These are phyloP conservation scores for Helenozyma rhizophorensis DNA, from an alignment of 805 yeast species.

Conservation along the genomic window DNA sequence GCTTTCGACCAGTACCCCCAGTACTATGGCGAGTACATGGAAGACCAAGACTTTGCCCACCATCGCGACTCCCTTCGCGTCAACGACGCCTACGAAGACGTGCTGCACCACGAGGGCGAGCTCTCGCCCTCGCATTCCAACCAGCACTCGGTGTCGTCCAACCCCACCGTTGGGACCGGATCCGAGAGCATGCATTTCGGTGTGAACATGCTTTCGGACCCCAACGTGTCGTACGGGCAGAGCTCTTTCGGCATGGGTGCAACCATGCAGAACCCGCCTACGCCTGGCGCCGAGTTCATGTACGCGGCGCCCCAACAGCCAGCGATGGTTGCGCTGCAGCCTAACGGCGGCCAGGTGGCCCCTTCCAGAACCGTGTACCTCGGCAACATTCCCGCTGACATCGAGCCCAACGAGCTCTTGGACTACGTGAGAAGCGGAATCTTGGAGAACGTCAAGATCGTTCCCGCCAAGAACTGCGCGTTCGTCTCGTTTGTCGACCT, in stretches of 20 bases:
- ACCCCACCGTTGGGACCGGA: neutral
- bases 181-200: too few relatives aligned
- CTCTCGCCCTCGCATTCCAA: slow-evolving; percentile 1
- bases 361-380: slow-evolving; percentile 85
- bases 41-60: slow-evolving; percentile 10
- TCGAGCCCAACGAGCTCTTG: slow-evolving; percentile 74
- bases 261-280: neutral
- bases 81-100: slow-evolving; percentile 18
- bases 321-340: slow-evolving; percentile 1
- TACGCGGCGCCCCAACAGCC: slow-evolving; percentile 1
- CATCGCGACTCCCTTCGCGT: slow-evolving; percentile 8
- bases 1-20: slow-evolving; percentile 20
- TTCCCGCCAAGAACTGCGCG: slow-evolving; percentile 87
- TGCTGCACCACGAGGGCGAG: slow-evolving; percentile 1
- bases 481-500: slow-evolving; percentile 86
- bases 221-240: too few relatives aligned
- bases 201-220: too few relatives aligned
- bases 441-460: slow-evolving; percentile 69
- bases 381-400: slow-evolving; percentile 81
- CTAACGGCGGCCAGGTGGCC: slow-evolving; percentile 25
- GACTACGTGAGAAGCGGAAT: slow-evolving; percentile 91
- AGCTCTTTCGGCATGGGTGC: neutral
- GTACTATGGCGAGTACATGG: slow-evolving; percentile 14
- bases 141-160: slow-evolving; percentile 1
- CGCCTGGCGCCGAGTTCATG: slow-evolving; percentile 2